phyloP scores from a whole-genome alignment of 192 early-diverging fungal species.

The Phycomyces nitens region DNA sequence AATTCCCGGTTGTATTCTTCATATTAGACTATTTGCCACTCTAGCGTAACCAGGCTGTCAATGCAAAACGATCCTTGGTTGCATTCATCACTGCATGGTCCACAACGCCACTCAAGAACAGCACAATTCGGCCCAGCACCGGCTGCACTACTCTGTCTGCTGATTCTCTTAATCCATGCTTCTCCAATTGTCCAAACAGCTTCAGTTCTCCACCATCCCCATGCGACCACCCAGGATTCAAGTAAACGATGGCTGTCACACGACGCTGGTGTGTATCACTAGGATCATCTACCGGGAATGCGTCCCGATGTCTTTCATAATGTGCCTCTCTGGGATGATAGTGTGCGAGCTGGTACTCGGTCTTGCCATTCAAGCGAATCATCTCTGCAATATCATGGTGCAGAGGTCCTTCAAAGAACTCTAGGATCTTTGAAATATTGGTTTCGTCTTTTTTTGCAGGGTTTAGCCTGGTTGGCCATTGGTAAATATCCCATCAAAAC shows the following conservation, averaged over 20 bases:
- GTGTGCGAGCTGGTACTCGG: constrained; percentile 48
- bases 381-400: constrained; percentile 40
- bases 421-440: constrained; percentile 23
- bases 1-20: no score
- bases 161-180: constrained; percentile 34
- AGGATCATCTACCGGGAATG: constrained; percentile 50
- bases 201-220: constrained; percentile 53
- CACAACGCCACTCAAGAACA: constrained; percentile 45
- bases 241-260: constrained; percentile 54
- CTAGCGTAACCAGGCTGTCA: constrained; percentile 51
- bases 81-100: constrained; percentile 51
- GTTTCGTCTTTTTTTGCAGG: constrained; percentile 23
- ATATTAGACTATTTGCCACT: neutral
- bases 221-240: constrained; percentile 47
- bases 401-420: constrained; percentile 36
- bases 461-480: constrained; percentile 25
- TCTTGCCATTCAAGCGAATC: constrained; percentile 41
- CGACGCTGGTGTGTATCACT: constrained; percentile 51
- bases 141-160: constrained; percentile 24
- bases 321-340: constrained; percentile 44
- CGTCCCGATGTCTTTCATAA: constrained; percentile 56
- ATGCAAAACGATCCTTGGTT: constrained; percentile 41
- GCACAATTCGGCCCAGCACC: constrained; percentile 37
- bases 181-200: constrained; percentile 43
- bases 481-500: neutral